These are phyloP conservation scores for Vanilla planifolia DNA, from an alignment of 106 monocot species.

Conservation along the genomic window DNA sequence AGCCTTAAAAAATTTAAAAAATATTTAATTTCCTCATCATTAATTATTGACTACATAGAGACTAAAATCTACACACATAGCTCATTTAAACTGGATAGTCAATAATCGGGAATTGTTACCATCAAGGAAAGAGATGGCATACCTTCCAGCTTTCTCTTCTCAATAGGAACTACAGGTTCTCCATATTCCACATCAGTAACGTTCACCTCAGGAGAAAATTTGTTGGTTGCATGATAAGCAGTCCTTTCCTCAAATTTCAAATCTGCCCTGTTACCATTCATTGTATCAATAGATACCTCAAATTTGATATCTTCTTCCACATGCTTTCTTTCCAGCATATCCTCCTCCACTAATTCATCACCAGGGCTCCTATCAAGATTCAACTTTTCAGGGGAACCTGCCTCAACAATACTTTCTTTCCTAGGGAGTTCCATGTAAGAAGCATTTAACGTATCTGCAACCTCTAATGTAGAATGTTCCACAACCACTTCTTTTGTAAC, in stretches of 20 bases:
- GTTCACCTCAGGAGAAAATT: conserved; percentile 21
- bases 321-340: conserved; percentile 52
- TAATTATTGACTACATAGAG: no score
- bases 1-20: no score
- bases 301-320: conserved; percentile 28
- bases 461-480: background rate
- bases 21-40: no score
- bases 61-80: no score
- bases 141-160: conserved; percentile 95
- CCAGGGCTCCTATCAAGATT: conserved; percentile 84
- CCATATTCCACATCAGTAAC: conserved; percentile 20
- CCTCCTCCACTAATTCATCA: conserved; percentile 82
- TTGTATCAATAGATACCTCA: conserved; percentile 16
- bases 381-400: conserved; percentile 49
- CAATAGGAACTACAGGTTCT: conserved; percentile 17
- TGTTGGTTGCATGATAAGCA: conserved; percentile 15
- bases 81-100: no score
- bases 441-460: background rate
- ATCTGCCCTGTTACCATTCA: conserved; percentile 17
- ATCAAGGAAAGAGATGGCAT: conserved; percentile 3
- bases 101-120: background rate
- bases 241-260: conserved; percentile 12
- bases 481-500: background rate
- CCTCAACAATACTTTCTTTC: conserved; percentile 37
- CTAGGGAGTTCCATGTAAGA: conserved; percentile 23